These are phyloP conservation scores for Serendipita sp. DNA, from an alignment of 768 basidiomycete genomes.

Conservation along the genomic window DNA sequence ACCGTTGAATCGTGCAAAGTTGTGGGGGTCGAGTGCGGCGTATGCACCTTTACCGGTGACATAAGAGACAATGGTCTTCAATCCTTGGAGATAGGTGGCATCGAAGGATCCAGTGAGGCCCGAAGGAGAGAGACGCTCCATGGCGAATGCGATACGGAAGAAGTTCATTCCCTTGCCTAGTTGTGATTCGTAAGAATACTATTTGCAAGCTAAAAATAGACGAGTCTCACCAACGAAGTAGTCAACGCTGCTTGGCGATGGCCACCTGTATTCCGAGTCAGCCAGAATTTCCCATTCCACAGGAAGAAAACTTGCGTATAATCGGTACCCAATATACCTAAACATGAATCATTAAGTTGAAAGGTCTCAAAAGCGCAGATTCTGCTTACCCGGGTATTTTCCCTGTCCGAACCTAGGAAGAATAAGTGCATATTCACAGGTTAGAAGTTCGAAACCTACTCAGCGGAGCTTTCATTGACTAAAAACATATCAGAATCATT, in stretches of 20 bases:
- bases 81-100: constrained; percentile 32
- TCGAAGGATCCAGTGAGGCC: constrained; percentile 41
- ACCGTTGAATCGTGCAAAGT: constrained; percentile 44
- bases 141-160: constrained; percentile 44
- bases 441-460: constrained; percentile 31
- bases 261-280: constrained; percentile 20
- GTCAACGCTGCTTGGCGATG: constrained; percentile 25
- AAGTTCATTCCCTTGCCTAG: constrained; percentile 37
- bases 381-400: neutral
- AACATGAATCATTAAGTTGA: too few species aligned
- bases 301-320: too few species aligned
- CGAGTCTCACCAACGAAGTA: constrained; percentile 9
- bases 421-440: constrained; percentile 24
- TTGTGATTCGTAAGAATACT: constrained; percentile 25
- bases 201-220: neutral
- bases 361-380: too few species aligned
- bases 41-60: constrained; percentile 45
- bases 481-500: neutral
- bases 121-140: constrained; percentile 40
- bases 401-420: neutral
- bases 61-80: constrained; percentile 38
- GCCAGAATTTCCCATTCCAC: too few species aligned
- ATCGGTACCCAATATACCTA: too few species aligned
- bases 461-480: constrained; percentile 45
- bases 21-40: constrained; percentile 41